Conservation (phyloP, 2,329 filamentous ascomycete genomes). For the Hymenoscyphus infarciens region DNA sequence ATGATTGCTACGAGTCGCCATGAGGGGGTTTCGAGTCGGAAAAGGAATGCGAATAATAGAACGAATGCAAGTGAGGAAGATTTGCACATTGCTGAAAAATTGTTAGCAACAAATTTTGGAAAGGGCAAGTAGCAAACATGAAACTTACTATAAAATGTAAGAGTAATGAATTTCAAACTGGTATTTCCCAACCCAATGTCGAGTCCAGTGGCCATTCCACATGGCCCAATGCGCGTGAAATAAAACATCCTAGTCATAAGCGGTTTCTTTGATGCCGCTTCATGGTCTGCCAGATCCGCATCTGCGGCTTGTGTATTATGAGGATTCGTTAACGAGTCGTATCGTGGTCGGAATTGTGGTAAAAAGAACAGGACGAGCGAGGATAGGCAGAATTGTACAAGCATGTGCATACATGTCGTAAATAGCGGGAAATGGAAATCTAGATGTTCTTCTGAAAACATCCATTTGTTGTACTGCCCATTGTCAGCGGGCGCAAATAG, state of each 20-base stretch:
- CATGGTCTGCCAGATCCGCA: conserved; percentile 30
- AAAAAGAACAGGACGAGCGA: conserved; percentile 75
- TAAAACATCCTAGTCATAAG: conserved; percentile 90
- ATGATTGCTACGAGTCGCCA: conserved; percentile 85
- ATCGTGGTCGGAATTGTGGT: conserved; percentile 72
- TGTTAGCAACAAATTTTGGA: conserved; percentile 14
- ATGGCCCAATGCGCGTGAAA: conserved; percentile 84
- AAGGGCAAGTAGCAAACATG: background rate
- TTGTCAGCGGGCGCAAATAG: conserved; percentile 12
- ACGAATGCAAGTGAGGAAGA: conserved; percentile 95
- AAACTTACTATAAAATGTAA: conserved; percentile 85
- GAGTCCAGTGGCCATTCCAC: conserved; percentile 85
- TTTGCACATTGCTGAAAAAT: conserved; percentile 82
- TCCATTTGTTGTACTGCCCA: conserved; percentile 95
- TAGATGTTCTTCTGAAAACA: conserved; percentile 83
- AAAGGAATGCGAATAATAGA: conserved; percentile 89
- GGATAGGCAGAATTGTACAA: conserved; percentile 84
- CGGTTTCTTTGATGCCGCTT: conserved; percentile 38
- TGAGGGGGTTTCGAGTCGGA: conserved; percentile 84
- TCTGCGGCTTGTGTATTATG: conserved; percentile 32
- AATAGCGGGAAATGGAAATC: conserved; percentile 95
- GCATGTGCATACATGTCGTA: conserved; percentile 92
- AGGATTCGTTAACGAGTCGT: conserved; percentile 37
- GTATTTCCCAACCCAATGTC: conserved; percentile 97
- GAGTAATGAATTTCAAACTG: conserved; percentile 89